Evolutionary conservation across 2,329 filamentous ascomycete species (phyloP).

Genomic region (Penicillium sp.): DNA sequence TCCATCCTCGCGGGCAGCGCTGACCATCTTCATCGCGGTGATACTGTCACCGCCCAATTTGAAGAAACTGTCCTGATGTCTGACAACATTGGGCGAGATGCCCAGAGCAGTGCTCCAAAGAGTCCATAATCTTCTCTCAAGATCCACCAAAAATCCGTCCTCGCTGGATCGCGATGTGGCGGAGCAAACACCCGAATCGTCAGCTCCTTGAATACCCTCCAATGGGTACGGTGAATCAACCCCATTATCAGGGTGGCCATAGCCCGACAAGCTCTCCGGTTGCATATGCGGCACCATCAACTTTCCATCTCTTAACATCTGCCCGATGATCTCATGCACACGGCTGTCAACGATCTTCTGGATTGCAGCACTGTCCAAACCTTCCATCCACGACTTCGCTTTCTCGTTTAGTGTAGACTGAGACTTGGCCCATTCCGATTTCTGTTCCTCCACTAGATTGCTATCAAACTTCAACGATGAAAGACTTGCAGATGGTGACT

Average conservation of each 20-base stretch:
- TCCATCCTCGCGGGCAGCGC: conserved; percentile 48
- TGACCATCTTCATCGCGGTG: conserved; percentile 50
- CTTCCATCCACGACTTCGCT: conserved; percentile 13
- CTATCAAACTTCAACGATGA: conserved; percentile 29
- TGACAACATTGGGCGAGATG: conserved; percentile 41
- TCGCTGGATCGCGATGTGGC: conserved; percentile 41
- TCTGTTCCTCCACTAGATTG: conserved; percentile 12
- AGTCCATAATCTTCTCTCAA: conserved; percentile 45
- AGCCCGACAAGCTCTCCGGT: conserved; percentile 24
- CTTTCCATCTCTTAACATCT: conserved; percentile 41
- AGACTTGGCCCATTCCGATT: conserved; percentile 23
- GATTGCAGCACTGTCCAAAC: conserved; percentile 34
- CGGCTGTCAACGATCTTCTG: conserved; percentile 44
- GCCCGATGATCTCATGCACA: conserved; percentile 42
- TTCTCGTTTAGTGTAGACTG: conserved; percentile 28
- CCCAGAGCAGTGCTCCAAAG: conserved; percentile 48
- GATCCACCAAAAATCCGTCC: conserved; percentile 34
- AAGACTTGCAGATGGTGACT: conserved; percentile 35
- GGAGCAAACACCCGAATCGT: conserved; percentile 36
- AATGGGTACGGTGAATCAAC: conserved; percentile 29
- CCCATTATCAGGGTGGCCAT: conserved; percentile 24
- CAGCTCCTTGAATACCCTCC: conserved; percentile 23
- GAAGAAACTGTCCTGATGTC: conserved; percentile 51
- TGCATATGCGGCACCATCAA: conserved; percentile 31
- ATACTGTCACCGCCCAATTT: conserved; percentile 51